A percentile compares a stretch with the other conserved stretches of the same genome.
These are phyloP conservation scores for Solanum clarkiae DNA, from an alignment of 257 asterid species.

Conservation along the genomic window DNA sequence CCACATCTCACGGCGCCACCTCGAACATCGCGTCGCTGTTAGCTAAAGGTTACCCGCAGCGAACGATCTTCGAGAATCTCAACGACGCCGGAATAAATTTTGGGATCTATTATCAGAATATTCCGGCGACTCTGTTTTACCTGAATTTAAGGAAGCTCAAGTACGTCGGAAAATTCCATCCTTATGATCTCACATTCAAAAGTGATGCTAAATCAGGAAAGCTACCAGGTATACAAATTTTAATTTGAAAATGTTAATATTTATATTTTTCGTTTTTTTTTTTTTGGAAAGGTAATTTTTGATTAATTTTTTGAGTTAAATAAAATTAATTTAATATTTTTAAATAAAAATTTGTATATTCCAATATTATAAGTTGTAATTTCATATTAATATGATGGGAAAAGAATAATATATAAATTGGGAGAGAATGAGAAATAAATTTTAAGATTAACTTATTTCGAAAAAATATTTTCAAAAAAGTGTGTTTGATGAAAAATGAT, in stretches of 20 bases:
- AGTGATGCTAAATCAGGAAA: constrained; percentile 51
- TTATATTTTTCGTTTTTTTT: neutral
- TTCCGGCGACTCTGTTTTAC: constrained; percentile 73
- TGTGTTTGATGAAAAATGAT: too few species aligned
- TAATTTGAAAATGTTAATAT: too few species aligned
- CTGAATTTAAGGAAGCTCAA: constrained; percentile 57
- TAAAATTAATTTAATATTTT: too few species aligned
- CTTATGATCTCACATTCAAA: constrained; percentile 44
- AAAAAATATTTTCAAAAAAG: too few species aligned
- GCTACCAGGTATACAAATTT: constrained; percentile 18
- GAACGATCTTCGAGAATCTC: constrained; percentile 72
- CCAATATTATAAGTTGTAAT: too few species aligned
- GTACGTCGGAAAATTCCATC: constrained; percentile 37
- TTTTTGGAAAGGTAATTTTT: neutral
- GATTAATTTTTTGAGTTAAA: neutral
- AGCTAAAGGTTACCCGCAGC: constrained; percentile 61
- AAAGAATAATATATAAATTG: too few species aligned
- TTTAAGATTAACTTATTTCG: too few species aligned
- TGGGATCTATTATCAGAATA: constrained; percentile 68
- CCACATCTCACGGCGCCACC: constrained; percentile 88
- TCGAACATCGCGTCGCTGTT: constrained; percentile 41
- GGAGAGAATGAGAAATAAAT: too few species aligned
- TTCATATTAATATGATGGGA: too few species aligned
- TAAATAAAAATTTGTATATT: too few species aligned
- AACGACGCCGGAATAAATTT: constrained; percentile 40